phyloP scores from a whole-genome alignment of 768 basidiomycete genomes.

The Tephrocybe sp. region DNA sequence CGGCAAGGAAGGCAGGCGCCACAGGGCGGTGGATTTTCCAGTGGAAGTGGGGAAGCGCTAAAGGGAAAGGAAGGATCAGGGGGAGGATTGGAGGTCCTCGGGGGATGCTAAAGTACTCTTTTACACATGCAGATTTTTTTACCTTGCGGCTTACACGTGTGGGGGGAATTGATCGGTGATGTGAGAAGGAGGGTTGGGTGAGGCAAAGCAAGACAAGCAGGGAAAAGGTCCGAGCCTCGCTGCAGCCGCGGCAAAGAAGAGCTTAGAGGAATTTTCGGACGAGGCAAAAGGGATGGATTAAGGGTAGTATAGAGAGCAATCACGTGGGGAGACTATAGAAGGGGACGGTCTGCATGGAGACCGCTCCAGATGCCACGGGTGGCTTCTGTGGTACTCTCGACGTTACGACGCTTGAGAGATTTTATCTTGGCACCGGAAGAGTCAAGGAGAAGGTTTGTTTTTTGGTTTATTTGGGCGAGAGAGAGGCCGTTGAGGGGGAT shows the following conservation, averaged over 20 bases:
- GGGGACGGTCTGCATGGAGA: conserved; percentile 73
- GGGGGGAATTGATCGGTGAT: conserved; percentile 30
- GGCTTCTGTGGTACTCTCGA: conserved; percentile 79
- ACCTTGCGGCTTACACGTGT: conserved; percentile 51
- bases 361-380: conserved; percentile 91
- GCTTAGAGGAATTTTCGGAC: too few relatives aligned
- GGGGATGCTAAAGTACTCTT: conserved; percentile 7
- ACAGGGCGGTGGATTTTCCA: conserved; percentile 13
- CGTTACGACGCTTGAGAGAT: conserved; percentile 70
- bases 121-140: conserved; percentile 24
- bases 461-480: conserved; percentile 71
- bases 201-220: conserved; percentile 21
- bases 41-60: conserved; percentile 6
- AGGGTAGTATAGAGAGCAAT: conserved; percentile 11
- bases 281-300: conserved; percentile 3
- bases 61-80: conserved; percentile 3
- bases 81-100: conserved; percentile 5
- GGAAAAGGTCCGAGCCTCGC: conserved; percentile 14
- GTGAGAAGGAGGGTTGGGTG: conserved; percentile 27
- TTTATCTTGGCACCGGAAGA: conserved; percentile 87
- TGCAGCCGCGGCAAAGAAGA: conserved; percentile 14
- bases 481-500: conserved; percentile 77
- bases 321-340: conserved; percentile 38
- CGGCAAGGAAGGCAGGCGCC: conserved; percentile 6
- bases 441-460: conserved; percentile 82